Evolutionary conservation across 805 yeast genomes (phyloP).

Genomic region (Candida nemodendra): DNA sequence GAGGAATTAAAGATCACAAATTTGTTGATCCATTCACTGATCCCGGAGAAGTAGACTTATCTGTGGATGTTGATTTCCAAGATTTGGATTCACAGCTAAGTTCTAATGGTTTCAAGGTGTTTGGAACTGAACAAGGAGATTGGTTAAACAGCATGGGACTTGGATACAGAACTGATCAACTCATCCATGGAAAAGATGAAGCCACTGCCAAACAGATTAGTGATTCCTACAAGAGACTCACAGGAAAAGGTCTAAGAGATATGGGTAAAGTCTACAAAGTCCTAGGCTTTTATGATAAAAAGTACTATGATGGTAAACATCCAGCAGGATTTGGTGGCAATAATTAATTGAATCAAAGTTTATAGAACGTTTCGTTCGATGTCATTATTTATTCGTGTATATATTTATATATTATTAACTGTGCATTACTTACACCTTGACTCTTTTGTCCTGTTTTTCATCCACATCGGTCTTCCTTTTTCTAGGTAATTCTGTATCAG

Average conservation of each 20-base stretch:
- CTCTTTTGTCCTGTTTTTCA: slow-evolving; percentile 10
- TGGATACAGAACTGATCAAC: slow-evolving; percentile 62
- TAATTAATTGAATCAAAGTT: no score
- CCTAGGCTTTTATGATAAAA: slow-evolving; percentile 43
- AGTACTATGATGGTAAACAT: slow-evolving; percentile 38
- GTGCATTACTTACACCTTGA: slow-evolving; percentile 4
- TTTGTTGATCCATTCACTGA: slow-evolving; percentile 71
- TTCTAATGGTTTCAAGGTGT: slow-evolving; percentile 22
- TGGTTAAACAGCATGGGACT: slow-evolving; percentile 78
- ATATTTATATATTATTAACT: neutral
- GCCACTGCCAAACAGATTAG: slow-evolving; percentile 49
- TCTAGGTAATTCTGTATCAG: neutral
- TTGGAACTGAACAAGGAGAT: slow-evolving; percentile 61
- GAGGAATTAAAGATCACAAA: slow-evolving; percentile 72
- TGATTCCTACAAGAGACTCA: slow-evolving; percentile 59
- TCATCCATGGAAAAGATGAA: slow-evolving; percentile 46
- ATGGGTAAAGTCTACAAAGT: slow-evolving; percentile 83
- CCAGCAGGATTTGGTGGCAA: slow-evolving; percentile 57
- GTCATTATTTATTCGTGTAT: neutral
- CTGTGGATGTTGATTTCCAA: slow-evolving; percentile 80
- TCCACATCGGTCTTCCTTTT: neutral
- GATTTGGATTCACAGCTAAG: slow-evolving; percentile 45
- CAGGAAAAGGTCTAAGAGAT: slow-evolving; percentile 54
- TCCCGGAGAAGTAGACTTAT: slow-evolving; percentile 80
- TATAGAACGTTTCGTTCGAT: no score